Evolutionary conservation across 371 early-diverging fungal genomes (phyloP).

Genomic region (Coemansia sp.): DNA sequence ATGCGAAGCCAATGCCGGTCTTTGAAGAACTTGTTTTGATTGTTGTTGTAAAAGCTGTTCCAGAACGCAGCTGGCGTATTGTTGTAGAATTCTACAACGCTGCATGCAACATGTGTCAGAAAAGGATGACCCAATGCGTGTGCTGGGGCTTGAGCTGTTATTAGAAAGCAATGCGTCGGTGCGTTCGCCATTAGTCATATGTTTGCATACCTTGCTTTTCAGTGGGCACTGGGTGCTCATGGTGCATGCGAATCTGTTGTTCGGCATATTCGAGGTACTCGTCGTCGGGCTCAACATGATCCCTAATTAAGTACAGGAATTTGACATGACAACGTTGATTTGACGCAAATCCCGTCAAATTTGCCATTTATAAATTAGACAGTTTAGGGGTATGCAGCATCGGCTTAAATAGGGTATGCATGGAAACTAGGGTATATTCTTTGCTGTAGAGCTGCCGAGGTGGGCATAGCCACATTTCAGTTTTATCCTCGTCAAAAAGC

Average conservation of each 20-base stretch:
- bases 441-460: background rate
- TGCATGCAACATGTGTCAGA: background rate
- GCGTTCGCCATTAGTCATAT: background rate
- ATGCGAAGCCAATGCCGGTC: constrained; percentile 66
- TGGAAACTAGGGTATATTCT: background rate
- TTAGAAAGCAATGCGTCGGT: background rate
- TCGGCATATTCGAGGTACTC: constrained; percentile 51
- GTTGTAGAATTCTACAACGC: constrained; percentile 42
- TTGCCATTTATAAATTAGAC: background rate
- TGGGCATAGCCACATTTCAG: background rate
- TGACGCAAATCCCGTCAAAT: background rate
- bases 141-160: background rate
- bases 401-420: background rate
- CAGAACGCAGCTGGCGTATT: constrained; percentile 56
- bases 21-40: constrained; percentile 68
- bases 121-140: background rate
- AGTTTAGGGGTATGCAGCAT: background rate
- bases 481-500: no score
- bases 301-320: constrained; percentile 30
- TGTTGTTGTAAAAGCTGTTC: constrained; percentile 63
- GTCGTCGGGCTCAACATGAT: constrained; percentile 53
- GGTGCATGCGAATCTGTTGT: constrained; percentile 48
- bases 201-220: constrained; percentile 43
- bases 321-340: no score
- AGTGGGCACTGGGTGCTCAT: constrained; percentile 50